A percentile compares a stretch with the other conserved stretches of the same genome.
Conservation (phyloP, 1,284 basidiomycete genomes). For the Ustilago bromivora region DNA sequence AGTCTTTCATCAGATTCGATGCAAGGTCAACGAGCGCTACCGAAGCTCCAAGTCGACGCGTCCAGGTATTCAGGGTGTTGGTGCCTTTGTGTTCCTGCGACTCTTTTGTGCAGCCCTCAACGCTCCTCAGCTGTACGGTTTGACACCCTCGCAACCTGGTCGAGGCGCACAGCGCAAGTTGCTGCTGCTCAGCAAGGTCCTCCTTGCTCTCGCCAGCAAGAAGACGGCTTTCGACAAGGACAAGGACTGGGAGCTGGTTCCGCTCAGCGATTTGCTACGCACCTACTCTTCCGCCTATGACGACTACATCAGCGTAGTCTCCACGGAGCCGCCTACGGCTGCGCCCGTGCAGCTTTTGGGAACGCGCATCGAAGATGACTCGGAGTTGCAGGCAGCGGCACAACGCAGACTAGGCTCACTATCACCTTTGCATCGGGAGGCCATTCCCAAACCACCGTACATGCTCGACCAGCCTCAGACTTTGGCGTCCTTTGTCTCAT, state of each 20-base stretch:
- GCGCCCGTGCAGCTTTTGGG: constrained; percentile 26
- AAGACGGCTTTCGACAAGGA: constrained; percentile 55
- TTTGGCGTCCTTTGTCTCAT: constrained; percentile 54
- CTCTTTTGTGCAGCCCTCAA: constrained; percentile 64
- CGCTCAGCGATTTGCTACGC: constrained; percentile 49
- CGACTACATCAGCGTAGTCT: constrained; percentile 62
- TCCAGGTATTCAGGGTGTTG: constrained; percentile 62
- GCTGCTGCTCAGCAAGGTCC: constrained; percentile 54
- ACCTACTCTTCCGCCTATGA: constrained; percentile 58
- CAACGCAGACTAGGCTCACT: constrained; percentile 23
- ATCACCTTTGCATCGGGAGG: constrained; percentile 52
- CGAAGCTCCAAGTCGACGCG: constrained; percentile 30
- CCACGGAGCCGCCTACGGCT: constrained; percentile 49
- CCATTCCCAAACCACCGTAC: constrained; percentile 49
- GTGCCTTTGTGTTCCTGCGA: constrained; percentile 62
- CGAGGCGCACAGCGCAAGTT: constrained; percentile 41
- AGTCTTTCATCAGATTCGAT: constrained; percentile 51
- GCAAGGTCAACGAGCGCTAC: constrained; percentile 57
- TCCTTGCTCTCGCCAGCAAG: constrained; percentile 60
- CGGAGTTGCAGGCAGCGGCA: constrained; percentile 42
- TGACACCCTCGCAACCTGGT: constrained; percentile 43
- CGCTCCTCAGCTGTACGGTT: constrained; percentile 60
- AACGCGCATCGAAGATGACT: constrained; percentile 50
- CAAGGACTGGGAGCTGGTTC: constrained; percentile 57
- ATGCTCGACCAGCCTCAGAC: constrained; percentile 56